Base-by-base conservation (phyloP, 345 rosid genomes). In the Hibiscus mutabilis region DNA sequence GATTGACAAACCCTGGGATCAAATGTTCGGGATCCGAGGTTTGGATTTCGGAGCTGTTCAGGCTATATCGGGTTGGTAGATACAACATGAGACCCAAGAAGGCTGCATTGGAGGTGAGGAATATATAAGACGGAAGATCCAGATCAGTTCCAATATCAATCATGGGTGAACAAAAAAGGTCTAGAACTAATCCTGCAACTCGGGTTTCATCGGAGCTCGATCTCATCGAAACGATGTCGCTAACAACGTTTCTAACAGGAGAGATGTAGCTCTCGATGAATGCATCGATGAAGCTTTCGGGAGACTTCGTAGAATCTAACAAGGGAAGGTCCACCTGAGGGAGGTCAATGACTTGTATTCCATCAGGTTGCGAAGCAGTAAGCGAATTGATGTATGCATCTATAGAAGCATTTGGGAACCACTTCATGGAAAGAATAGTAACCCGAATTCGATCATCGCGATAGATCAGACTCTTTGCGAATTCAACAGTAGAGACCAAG, bases 81-180 rank as follows among this genome's bases (percentile, higher is more conserved):
- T 84, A 80, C 25, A 72, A 52, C 81, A 82, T 69, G 74, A 89
- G 56, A 68, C 66, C 66, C 46, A 82, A 63, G 65, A 79, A 66
- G 60, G 79, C 77, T 16, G 87, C 77, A 42, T 69, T 80, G 61
- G 49, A 1, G 14, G 86, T 77, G 4, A 60, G 25, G 69, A 73
- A 84, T 10, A 87, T 66, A 72, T 85, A 87, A 33, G 82, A 85
- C 66, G 91, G 88, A 18, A 89, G 79, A 44, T 59, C 69, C 37
- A 84, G 61, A 12, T 84, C 83, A 9, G 74, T 58, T 0, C 75
- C 90, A 0, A 80, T 79, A 47, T 82, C 78, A 16, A 87, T 82
- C 78, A 87, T 61, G 4, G 82, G 68, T 1, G 77, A 67, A 56
- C 90, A 83, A 46, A 84, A 85, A 49, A 85, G 58, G 66, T 89